Base-by-base conservation (phyloP, 169 alveolate species). In the Cryptosporidium sp. region DNA sequence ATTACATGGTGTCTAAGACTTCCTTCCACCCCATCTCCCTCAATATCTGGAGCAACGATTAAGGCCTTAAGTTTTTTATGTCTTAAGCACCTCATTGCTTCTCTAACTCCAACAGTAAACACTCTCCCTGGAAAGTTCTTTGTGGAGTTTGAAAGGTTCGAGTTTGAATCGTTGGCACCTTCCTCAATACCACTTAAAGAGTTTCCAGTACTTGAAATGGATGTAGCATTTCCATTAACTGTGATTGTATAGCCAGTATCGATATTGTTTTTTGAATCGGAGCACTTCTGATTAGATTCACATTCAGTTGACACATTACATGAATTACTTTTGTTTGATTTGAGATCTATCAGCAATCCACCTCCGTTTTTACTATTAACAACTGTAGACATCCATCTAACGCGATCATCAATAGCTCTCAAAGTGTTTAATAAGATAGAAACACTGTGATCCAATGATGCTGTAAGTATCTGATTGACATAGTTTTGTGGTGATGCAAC, bases 41-140 rank as follows among this genome's bases (percentile, higher is more conserved):
- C 89, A 29, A 80, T 80, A 43, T 80, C 89, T 9, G 89, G 89
- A 26, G 89, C 89, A 21, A 80, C 89, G 41, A 80, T 80, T 12
- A 80, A 69, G 37, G 89, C 89, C 29, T 80, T 59, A 21, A 80
- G 48, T 80, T 80, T 80, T 48, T 58, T 80, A 21, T 80, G 89
- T 29, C 89, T 59, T 37, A 80, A 37, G 45, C 89, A 80, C 29
- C 89, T 80, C 89, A 80, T 80, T 23, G 89, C 89, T 35, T 80
- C 89, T 41, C 89, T 80, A 62, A 80, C 89, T 26, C 89, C 89
- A 80, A 80, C 89, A 61, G 89, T 80, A 18, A 80, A 80, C 1
- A 80, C 89, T 80, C 89, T 80, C 9, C 89, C 89, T 10, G 89
- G 89, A 23, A 80, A 80, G 67, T 59, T 65, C 33, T 73, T 73